Evolutionary conservation across 495 filamentous ascomycete genomes (phyloP), one percentile per base, ranked within the genome.

Genomic region (Neurospora terricola): DNA sequence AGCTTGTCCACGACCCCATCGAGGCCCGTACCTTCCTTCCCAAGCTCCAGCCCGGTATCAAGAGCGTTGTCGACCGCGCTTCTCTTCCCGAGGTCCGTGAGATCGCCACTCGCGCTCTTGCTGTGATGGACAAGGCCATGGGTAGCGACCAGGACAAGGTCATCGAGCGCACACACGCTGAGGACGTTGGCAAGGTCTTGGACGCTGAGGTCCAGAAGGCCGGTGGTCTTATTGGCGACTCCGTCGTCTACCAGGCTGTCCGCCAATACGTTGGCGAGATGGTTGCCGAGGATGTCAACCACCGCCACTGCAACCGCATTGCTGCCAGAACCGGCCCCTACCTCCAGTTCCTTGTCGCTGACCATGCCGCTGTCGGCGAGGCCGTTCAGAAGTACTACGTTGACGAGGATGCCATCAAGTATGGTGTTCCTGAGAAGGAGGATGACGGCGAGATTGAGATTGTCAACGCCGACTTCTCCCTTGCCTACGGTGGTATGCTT

Each of bases 401-500:
- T 38, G 90, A 89, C 10, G 94, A 97, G 76, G 94, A 97, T 76
- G 84, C 92, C 73, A 92, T 93, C 80, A 94, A 93, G 81, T 97
- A 87, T 77, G 94, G 94, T 74, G 89, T 91, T 70, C 93, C 94
- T 3, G 86, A 92, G 74, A 93, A 93, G 81, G 92, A 92, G 72
- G 92, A 97, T 76, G 91, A 96, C 76, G 94, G 88, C 38, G 87
- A 90, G 83, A 86, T 92, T 39, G 96, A 98, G 80, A 97, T 99
- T 77, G 96, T 99, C 78, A 98, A 99, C 78, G 93, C 96, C 48
- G 91, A 97, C 80, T 99, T 99, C 86, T 99, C 96, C 21, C 88
- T 99, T 16, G 96, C 93, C 18, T 99, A 99, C 77, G 96, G 96
- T 80, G 96, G 96, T 80, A 98, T 98, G 95, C 91, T 99, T 75